Evolutionary conservation across 2,329 filamentous ascomycete genomes (phyloP).

Genomic region (Alternaria sp.): DNA sequence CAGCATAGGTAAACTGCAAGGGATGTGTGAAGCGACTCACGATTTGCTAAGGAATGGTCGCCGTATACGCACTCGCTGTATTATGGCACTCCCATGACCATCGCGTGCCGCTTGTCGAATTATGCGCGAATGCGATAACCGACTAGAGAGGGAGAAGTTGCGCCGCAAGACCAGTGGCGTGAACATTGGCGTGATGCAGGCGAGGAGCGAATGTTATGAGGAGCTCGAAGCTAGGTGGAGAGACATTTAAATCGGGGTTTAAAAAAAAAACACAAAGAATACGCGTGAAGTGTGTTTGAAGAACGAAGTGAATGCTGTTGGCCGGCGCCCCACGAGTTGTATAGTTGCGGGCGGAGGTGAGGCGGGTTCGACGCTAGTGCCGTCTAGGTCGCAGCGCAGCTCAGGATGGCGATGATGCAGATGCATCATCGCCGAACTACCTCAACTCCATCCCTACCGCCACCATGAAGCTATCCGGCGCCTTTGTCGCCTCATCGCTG

Average conservation of each 20-base stretch:
- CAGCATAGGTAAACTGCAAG: constrained; percentile 6
- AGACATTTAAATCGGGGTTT: constrained; percentile 30
- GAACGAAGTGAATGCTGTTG: not conserved
- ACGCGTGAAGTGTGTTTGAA: not conserved
- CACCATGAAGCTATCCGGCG: constrained; percentile 57
- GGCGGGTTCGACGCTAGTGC: constrained; percentile 23
- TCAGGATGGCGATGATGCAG: constrained; percentile 9
- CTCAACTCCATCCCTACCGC: constrained; percentile 33
- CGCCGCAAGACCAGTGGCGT: constrained; percentile 48
- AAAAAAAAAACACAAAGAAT: not conserved
- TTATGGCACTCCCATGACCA: constrained; percentile 41
- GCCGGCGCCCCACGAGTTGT: not conserved
- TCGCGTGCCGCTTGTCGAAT: constrained; percentile 38
- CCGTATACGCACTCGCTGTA: constrained; percentile 54
- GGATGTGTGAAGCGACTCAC: constrained; percentile 31
- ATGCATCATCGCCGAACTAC: constrained; percentile 29
- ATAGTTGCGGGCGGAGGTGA: constrained; percentile 15
- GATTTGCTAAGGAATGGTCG: constrained; percentile 47
- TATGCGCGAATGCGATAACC: constrained; percentile 33
- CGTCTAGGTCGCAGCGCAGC: constrained; percentile 18
- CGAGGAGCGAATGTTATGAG: constrained; percentile 21
- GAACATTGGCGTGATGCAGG: constrained; percentile 45
- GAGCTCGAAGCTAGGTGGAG: constrained; percentile 12
- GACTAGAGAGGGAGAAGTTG: constrained; percentile 47
- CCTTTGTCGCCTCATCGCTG: constrained; percentile 52